Evolutionary conservation across 2,329 filamentous ascomycete genomes (phyloP), one percentile per base, ranked within the genome.

Genomic region (Colletotrichum cuscutae): DNA sequence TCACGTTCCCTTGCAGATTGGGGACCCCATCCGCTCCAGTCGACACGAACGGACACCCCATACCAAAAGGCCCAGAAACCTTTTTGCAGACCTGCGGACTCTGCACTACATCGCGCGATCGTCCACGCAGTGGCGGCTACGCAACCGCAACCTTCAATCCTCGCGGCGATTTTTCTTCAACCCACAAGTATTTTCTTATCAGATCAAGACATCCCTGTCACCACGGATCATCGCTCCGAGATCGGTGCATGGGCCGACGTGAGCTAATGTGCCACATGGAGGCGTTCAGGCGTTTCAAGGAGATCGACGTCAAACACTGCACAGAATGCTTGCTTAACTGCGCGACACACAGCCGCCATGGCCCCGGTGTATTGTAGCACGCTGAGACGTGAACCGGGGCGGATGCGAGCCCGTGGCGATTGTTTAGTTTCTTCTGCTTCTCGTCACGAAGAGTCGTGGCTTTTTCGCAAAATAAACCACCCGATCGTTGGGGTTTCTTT

Each of bases 281-380:
- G 66, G 66, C 71, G 62, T 42, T 28, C 49, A 54, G 37, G 61
- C 66, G 71, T 73, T 73, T 73, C 71, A 73, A 73, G 67, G 71
- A 49, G 71, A 73, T 61, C 56, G 66, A 71, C 66, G 57, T 73
- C 71, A 73, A 73, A 73, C 71, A 52, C 66, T 35, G 71, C 66
- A 73, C 71, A 37, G 66, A n/a, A 73, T 65, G 49, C 56, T 57
- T 32, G 46, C 56, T 58, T 13, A 28, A 19, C 66, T 70, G 28
- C 70, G 32, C 59, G 53, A 60, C 58, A 64, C 61, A 35, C 30
- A 28, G 54, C 66, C 56, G 53, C 66, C 28, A 5, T 46, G 24
- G 42, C 42, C 37, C 71, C 61, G 61, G 60, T 32, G 60, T 60
- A 57, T 60, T 30, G 42, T 60, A 64, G 58, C 59, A 72, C 49